Conservation (phyloP, 148 eudicot genomes). For the Vaccinium corymbosum region DNA sequence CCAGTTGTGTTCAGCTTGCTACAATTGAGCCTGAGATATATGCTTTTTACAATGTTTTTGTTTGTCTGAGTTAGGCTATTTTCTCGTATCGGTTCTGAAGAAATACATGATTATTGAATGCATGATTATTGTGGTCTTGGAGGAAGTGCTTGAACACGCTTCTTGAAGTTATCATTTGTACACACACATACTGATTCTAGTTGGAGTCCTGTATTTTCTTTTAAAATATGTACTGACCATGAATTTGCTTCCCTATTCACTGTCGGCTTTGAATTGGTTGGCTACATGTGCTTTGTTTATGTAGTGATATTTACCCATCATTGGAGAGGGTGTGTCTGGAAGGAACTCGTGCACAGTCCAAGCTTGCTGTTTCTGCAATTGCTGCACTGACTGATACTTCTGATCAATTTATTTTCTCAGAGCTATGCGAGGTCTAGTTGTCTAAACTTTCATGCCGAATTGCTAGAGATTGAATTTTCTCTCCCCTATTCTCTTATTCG, state of each 20-base stretch:
- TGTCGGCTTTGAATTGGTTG: conserved; percentile 6
- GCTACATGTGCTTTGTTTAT: conserved; percentile 23
- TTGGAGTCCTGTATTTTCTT: neutral
- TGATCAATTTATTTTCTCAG: conserved; percentile 37
- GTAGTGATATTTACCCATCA: conserved; percentile 71
- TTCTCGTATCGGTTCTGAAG: neutral
- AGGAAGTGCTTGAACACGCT: neutral
- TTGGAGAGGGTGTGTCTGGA: conserved; percentile 75
- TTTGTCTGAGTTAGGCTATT: neutral
- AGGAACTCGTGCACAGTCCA: conserved; percentile 79
- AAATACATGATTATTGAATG: neutral
- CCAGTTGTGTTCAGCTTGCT: neutral
- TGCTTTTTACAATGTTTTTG: neutral
- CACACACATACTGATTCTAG: neutral
- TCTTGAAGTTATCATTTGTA: neutral
- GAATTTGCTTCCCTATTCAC: neutral
- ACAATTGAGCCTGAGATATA: conserved; percentile 1
- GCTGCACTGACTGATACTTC: conserved; percentile 47
- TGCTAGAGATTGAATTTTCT: neutral
- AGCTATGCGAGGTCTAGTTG: conserved; percentile 58
- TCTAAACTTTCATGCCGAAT: conserved; percentile 9
- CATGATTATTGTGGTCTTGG: neutral
- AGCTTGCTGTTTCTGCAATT: conserved; percentile 73
- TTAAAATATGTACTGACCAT: neutral
- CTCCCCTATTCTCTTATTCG: neutral